Evolutionary conservation across 2,329 filamentous ascomycete species (phyloP), one percentile per base, ranked within the genome.

Genomic region (Pseudocercospora fijiensis): DNA sequence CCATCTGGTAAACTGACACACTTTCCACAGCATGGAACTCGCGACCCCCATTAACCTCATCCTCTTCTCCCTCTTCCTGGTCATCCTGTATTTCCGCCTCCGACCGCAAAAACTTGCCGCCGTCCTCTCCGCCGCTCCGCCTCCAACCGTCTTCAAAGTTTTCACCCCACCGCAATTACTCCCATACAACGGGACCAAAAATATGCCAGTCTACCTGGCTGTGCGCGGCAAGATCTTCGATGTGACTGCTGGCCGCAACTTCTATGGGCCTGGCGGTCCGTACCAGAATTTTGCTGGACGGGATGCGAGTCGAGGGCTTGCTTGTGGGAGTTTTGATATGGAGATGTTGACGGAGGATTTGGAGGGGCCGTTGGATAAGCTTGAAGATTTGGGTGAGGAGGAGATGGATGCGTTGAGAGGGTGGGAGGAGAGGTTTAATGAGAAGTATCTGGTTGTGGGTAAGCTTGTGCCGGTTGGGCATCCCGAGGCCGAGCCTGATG

Each of bases 361-460:
- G 61, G 86, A 95, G 62, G 94, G 86, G 0, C 91, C 92, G 51
- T 80, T 97, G 67, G 92, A 96, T 76, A 86, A 83, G 59, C 82
- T 96, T 49, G 83, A 86, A 58, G 91, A 88, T 62, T 78, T 98
- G 65, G 87, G 86, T 5, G 77, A 76, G 0, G 92, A 94, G 63
- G 88, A 96, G 82, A 80, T 90, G 79, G 93, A 96, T 76, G 90
- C 92, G 57, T 80, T 97, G 77, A 83, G 85, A 72, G 92, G 91
- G 1, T 99, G 95, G 95, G 93, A 97, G 81, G 92, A 96, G 80
- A 85, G 92, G 69, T 99, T 99, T 77, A 80, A 84, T 65, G 90
- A 94, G 78, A 98, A 99, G 84, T 99, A 99, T 78, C 81, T 96
- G 24, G 87, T 98, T n/a, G 92, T 99, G 13, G 95, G 95, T 20